Conservation (phyloP, 495 filamentous ascomycete genomes). For the Aspergillus mulundensis region DNA sequence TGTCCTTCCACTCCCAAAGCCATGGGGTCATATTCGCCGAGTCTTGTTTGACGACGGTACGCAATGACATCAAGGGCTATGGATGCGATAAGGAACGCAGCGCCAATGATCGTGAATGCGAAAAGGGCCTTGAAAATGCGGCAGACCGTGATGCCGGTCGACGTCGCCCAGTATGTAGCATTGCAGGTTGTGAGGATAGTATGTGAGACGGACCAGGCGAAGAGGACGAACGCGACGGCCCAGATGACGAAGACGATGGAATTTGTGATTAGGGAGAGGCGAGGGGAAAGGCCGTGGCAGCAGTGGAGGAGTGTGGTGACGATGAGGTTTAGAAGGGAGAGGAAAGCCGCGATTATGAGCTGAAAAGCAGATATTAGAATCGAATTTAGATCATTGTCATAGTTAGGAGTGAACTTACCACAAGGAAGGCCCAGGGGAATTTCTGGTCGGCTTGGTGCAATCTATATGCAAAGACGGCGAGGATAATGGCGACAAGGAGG, state of each 20-base stretch:
- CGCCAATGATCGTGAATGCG: slow-evolving; percentile 53
- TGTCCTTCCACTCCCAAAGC: slow-evolving; percentile 3
- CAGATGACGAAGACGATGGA: slow-evolving; percentile 51
- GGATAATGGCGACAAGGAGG: slow-evolving; percentile 53
- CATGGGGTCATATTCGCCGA: slow-evolving; percentile 48
- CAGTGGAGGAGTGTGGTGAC: slow-evolving; percentile 54
- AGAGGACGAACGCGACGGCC: slow-evolving; percentile 51
- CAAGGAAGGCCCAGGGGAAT: slow-evolving; percentile 61
- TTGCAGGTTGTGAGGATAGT: slow-evolving; percentile 58
- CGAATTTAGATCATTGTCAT: not conserved
- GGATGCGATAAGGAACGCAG: slow-evolving; percentile 43
- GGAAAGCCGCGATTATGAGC: slow-evolving; percentile 53
- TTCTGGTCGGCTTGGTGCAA: slow-evolving; percentile 50
- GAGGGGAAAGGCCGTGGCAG: slow-evolving; percentile 52
- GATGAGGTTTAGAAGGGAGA: slow-evolving; percentile 50
- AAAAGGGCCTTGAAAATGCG: slow-evolving; percentile 64
- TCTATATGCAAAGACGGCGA: slow-evolving; percentile 59
- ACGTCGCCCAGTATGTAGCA: slow-evolving; percentile 50
- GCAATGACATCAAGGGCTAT: slow-evolving; percentile 50
- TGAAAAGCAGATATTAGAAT: slow-evolving; percentile 18
- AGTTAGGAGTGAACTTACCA: slow-evolving; percentile 39
- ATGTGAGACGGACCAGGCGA: slow-evolving; percentile 53
- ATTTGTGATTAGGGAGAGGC: slow-evolving; percentile 52
- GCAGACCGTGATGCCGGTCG: slow-evolving; percentile 57
- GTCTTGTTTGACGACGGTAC: slow-evolving; percentile 34